Conservation (phyloP, 352 stramenopile species). For the Hyaloperonospora brassicae region DNA sequence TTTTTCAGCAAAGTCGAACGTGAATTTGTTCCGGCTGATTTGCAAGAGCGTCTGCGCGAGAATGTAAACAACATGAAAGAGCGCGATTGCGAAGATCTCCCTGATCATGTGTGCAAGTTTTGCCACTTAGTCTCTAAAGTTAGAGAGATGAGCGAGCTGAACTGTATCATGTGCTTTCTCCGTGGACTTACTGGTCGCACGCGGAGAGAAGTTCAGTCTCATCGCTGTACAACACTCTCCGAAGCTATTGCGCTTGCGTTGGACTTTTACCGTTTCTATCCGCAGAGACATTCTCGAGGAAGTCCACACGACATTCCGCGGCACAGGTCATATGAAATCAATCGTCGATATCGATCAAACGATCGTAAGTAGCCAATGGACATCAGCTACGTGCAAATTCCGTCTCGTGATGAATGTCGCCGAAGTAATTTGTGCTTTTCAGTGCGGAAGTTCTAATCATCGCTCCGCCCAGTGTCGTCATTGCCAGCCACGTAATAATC, state of each 20-base stretch:
- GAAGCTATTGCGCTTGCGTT: constrained; percentile 1
- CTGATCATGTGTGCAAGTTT: too few relatives aligned
- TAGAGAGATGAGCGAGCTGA: too few relatives aligned
- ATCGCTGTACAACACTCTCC: constrained; percentile 1
- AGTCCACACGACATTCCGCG: constrained; percentile 1
- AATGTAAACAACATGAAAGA: too few relatives aligned
- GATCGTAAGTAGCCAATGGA: constrained; percentile 10
- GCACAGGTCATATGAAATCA: constrained; percentile 10
- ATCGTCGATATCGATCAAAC: neutral
- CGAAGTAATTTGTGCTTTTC: constrained; percentile 11
- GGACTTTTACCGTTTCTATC: constrained; percentile 1
- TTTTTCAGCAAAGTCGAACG: too few relatives aligned
- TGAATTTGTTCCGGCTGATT: too few relatives aligned
- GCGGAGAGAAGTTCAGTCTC: neutral
- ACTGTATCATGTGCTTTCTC: too few relatives aligned
- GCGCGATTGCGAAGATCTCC: too few relatives aligned
- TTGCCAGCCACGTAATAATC: neutral
- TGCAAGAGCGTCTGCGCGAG: too few relatives aligned
- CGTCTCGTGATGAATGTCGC: constrained; percentile 7
- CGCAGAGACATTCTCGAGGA: neutral
- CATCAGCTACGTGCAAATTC: constrained; percentile 7
- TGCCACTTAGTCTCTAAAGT: too few relatives aligned
- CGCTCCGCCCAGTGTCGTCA: constrained; percentile 1
- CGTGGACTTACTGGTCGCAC: constrained; percentile 1
- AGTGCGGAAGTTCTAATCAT: constrained; percentile 7